Conservation (phyloP, 2,329 filamentous ascomycete genomes). For the Alternaria sp. region DNA sequence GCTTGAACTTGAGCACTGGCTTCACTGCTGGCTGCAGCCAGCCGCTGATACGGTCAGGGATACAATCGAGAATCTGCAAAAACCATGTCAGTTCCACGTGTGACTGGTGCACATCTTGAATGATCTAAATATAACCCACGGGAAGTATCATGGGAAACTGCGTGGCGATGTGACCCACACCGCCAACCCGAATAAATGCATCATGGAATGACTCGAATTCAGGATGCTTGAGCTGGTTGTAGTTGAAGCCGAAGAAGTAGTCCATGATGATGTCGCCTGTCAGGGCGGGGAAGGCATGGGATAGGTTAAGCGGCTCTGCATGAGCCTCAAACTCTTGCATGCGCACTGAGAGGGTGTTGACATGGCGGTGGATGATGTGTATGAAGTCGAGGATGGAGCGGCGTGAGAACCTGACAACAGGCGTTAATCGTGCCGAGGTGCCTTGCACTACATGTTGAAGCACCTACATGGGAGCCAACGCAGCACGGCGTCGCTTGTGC, state of each 20-base stretch:
- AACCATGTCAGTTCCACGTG: neutral
- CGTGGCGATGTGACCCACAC: conserved; percentile 40
- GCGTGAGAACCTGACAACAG: conserved; percentile 40
- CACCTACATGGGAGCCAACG: conserved; percentile 41
- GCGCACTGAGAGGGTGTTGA: conserved; percentile 38
- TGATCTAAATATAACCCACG: conserved; percentile 20
- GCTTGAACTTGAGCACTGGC: conserved; percentile 39
- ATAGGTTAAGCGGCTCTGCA: conserved; percentile 41
- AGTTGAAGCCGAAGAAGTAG: conserved; percentile 50
- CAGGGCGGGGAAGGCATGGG: conserved; percentile 48
- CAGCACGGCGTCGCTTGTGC: conserved; percentile 42
- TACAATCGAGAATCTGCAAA: conserved; percentile 42
- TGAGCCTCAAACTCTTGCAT: conserved; percentile 40
- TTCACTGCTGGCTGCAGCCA: conserved; percentile 43
- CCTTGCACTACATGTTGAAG: neutral
- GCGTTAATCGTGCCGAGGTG: neutral
- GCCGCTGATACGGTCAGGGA: conserved; percentile 38
- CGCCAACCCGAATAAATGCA: conserved; percentile 41
- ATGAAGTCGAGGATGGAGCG: conserved; percentile 44
- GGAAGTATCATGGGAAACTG: conserved; percentile 42
- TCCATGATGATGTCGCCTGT: conserved; percentile 57
- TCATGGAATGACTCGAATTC: conserved; percentile 46
- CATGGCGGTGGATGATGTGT: conserved; percentile 46
- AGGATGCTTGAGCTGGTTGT: conserved; percentile 40
- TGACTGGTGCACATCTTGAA: neutral